Evolutionary conservation across 2,329 filamentous ascomycete species (phyloP), one percentile per base, ranked within the genome.

Genomic region (Nothophaeocryptopus gaeumannii): DNA sequence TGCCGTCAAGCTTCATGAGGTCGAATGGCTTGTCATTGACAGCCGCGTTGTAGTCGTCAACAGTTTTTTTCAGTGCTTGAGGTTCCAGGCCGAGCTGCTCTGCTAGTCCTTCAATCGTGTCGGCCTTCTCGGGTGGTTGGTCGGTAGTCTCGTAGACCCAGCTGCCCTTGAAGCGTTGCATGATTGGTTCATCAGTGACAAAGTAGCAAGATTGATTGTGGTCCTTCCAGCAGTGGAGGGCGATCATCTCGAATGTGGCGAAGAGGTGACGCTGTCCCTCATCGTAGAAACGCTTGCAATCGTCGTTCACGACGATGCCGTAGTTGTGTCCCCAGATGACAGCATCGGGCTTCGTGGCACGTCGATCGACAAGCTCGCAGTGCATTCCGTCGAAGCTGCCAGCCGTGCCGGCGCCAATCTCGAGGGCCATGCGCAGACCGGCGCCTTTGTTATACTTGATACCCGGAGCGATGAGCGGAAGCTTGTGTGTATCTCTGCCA

Each of bases 261-360:
- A 74, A 74, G 11, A 74, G 67, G 50, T 73, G 82, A 61, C 92
- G 82, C 74, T 96, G 96, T 78, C 92, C 96, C 70, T 97, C 92
- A 64, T 96, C 91, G 73, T 97, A 97, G 72, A 97, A 96, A 2
- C 92, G 65, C 40, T 72, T 63, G 56, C 63, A 71, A 8, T 71
- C 54, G 16, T 67, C 58, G 56, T 74, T 72, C 31, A 74, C 70
- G 0, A 73, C 68, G 45, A 74, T 72, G n/a, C 70, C 70, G 51
- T 73, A 73, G 56, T 71, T 71, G 61, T 71, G 62, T 40, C 70
- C 66, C 68, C 67, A 71, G 35, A 70, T 69, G 5, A 70, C 68
- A 3, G 70, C 68, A 50, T 72, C 70, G 1, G 70, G 70, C 55
- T 73, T 73, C 9, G 58, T 68, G 15, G 70, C 66, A n/a, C 70